Percentiles rank a stretch among this genome's conserved stretches.
phyloP scores from a whole-genome alignment of 148 eudicot genomes.

The Drosera capensis region DNA sequence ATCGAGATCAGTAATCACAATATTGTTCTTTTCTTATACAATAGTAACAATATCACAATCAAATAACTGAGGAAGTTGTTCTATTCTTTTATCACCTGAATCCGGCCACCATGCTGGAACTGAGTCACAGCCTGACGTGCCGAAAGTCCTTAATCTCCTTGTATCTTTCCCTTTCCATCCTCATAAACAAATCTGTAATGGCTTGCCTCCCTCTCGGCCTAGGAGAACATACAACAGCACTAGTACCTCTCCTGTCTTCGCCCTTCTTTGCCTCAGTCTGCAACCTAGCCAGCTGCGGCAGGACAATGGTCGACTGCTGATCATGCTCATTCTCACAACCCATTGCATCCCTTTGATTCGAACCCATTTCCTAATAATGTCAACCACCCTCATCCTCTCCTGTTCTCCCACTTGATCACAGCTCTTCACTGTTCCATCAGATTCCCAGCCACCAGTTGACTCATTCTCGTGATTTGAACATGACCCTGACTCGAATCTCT shows the following conservation, averaged over 20 bases:
- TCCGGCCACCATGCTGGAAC: conserved; percentile 54
- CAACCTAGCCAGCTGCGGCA: conserved; percentile 9
- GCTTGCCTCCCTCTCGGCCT: conserved; percentile 63
- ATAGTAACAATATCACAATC: background rate
- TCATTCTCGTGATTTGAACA: conserved; percentile 6
- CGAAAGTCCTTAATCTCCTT: conserved; percentile 34
- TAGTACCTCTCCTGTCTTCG: conserved; percentile 13
- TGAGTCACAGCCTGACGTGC: conserved; percentile 33
- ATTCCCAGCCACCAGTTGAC: conserved; percentile 16
- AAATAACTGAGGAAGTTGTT: background rate
- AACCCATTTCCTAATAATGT: conserved; percentile 38
- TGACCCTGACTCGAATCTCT: background rate
- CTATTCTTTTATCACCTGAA: conserved; percentile 33
- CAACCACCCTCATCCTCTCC: conserved; percentile 45
- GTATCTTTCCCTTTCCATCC: conserved; percentile 33
- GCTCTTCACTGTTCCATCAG: conserved; percentile 9
- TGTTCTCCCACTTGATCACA: conserved; percentile 11
- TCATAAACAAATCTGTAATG: conserved; percentile 23
- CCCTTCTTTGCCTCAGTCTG: conserved; percentile 8
- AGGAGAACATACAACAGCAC: conserved; percentile 21
- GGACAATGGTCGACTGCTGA: too few species aligned
- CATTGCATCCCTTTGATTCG: background rate
- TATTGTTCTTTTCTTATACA: background rate
- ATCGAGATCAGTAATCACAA: background rate
- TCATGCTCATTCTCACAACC: conserved; percentile 8